Evolutionary conservation across 129 eudicot genomes (phyloP), one percentile per base, ranked within the genome.

Genomic region (Saposhnikovia divaricata): DNA sequence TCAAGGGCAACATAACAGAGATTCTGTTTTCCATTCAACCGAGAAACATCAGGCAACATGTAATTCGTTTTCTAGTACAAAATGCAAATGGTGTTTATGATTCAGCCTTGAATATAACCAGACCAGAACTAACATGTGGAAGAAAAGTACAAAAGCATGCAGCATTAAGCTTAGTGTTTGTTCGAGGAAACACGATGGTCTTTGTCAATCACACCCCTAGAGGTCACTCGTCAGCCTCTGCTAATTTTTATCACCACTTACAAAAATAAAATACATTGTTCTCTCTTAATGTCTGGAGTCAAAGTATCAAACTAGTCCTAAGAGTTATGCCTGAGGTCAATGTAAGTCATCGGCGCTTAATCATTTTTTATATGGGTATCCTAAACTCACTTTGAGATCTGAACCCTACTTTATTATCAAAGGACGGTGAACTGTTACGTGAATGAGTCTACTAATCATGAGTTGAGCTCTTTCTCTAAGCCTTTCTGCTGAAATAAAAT

Each of bases 1-100:
- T 95, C 93, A 84, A 85, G 90, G 78, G 99, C 99, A 77, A 92
- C 97, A 74, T 95, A 95, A 80, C 99, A 95, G 9, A 95, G 89
- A 83, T 95, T 92, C 99, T 95, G 94, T 51, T 57, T 76, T 69
- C 75, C 84, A 85, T 59, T 74, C 45, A 87, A 80, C 77, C 84
- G 77, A 47, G 77, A 79, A 46, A 68, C 79, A 63, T 80, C 79
- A 76, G 78, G 45, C 40, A 77, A 25, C 43, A 81, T 63, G 31
- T 13, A 12, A 59, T 12, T 50, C 21, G 14, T 11, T n/a, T 42
- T 7, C 76, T 19, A 42, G 50, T 16, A 8, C 37, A 43, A 43
- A 18, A n/a, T 16, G 50, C 37, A 73, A 73, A 37, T 39, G 46
- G 14, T 19, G 75, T 39, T n/a, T 16, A 39, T 38, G 23, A 63